Conservation (phyloP, 192 early-diverging fungal genomes). For the Coemansia sp. region DNA sequence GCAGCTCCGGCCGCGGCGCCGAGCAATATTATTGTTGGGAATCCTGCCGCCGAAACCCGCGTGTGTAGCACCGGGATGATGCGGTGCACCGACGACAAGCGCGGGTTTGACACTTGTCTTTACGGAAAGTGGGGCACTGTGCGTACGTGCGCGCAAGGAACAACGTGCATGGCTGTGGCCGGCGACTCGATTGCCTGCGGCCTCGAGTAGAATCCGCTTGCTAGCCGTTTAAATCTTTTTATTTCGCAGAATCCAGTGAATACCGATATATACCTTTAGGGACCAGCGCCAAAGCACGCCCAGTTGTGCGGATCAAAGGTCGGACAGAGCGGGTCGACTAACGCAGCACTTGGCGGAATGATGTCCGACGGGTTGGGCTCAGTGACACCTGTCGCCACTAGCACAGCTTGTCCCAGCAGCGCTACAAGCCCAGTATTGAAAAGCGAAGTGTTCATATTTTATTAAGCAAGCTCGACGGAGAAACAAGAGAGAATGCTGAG, state of each 20-base stretch:
- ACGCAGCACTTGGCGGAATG: too few relatives aligned
- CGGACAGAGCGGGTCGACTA: conserved; percentile 36
- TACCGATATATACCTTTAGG: too few relatives aligned
- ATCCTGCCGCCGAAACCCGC: neutral
- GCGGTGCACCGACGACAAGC: conserved; percentile 11
- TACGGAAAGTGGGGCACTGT: conserved; percentile 37
- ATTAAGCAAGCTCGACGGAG: neutral
- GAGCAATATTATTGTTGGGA: neutral
- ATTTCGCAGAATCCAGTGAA: too few relatives aligned
- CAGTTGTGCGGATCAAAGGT: conserved; percentile 30
- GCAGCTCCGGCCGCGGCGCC: neutral
- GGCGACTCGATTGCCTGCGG: conserved; percentile 19
- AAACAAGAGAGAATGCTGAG: neutral
- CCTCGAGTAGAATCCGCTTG: neutral
- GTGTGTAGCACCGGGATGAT: conserved; percentile 3
- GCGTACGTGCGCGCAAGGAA: conserved; percentile 22
- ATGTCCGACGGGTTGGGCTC: neutral
- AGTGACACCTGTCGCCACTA: neutral
- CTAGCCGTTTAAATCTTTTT: neutral
- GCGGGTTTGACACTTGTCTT: conserved; percentile 32
- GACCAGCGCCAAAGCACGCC: conserved; percentile 29
- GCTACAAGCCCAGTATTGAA: too few relatives aligned
- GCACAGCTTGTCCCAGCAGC: neutral
- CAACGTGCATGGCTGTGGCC: conserved; percentile 11
- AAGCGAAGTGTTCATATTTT: neutral